Evolutionary conservation across 257 asterid genomes (phyloP), one percentile per base, ranked within the genome.

Genomic region (Lantana camara): DNA sequence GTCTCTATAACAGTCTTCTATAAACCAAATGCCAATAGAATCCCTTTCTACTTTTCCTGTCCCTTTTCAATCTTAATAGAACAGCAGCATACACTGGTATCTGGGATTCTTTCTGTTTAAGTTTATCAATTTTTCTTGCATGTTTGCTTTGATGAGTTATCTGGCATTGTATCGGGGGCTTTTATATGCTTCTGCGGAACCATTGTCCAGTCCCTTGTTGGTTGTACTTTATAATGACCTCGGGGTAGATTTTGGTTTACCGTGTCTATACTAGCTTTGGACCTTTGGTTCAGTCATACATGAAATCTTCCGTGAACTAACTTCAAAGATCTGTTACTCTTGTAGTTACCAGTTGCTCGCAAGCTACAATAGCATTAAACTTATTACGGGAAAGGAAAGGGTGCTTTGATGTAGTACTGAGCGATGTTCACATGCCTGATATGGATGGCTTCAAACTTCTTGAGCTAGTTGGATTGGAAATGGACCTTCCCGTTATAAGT

Each of bases 401-500:
- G 58, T 77, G 77, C 66, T 91, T 78, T 45, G 98, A 91, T 72
- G 50, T 91, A 60, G 90, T 91, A 20, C 83, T 91, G 66, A 91
- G 96, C 65, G 98, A 91, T 69, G 96, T 91, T 40, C 96, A 91
- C 77, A 88, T 91, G 98, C 98, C 98, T 64, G 96, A 91, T 73
- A 88, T 91, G 96, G 95, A 91, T 81, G 98, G 98, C 47, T 88
- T 86, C 78, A 88, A 79, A 63, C 96, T 91, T 72, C 95, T 91
- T 52, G 98, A 91, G 77, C 91, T 75, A 53, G 86, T 91, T 66
- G 98, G 96, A 55, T 67, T 91, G 73, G 98, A 91, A 76, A 88
- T 91, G 96, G 96, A 82, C 85, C 94, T 91, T 66, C 98, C 98
- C 45, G 95, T 91, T 57, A 88, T 91, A 78, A 91, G 98, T 91